A percentile compares a stretch with the other conserved stretches of the same genome.
phyloP scores from a whole-genome alignment of 225 moss, liverwort and hornwort species.

The Rhytidiadelphus loreus region DNA sequence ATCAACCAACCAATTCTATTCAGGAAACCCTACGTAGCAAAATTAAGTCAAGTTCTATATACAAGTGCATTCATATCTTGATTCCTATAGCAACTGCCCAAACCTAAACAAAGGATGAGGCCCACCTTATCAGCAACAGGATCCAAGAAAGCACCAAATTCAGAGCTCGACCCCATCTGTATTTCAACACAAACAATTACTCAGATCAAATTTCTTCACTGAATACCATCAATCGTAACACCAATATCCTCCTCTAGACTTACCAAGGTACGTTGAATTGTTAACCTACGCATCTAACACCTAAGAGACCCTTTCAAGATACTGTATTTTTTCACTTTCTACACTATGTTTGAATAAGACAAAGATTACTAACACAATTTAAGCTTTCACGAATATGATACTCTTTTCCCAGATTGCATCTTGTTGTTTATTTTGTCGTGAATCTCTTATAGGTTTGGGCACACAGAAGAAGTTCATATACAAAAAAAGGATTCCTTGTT shows the following conservation, averaged over 20 bases:
- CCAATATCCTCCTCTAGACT: not conserved
- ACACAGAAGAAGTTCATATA: not conserved
- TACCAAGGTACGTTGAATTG: not conserved
- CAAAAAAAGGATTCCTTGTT: not conserved
- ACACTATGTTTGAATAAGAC: not conserved
- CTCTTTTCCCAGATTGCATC: not conserved
- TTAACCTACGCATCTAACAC: not conserved
- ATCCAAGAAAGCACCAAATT: conserved; percentile 97
- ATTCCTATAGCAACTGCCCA: not conserved
- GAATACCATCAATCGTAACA: not conserved
- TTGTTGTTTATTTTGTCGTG: not conserved
- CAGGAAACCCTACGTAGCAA: not conserved
- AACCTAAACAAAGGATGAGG: not conserved
- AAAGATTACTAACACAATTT: not conserved
- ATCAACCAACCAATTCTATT: not conserved
- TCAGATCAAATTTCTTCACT: not conserved
- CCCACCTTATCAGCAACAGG: conserved; percentile 94
- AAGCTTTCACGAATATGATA: not conserved
- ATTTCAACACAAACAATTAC: not conserved
- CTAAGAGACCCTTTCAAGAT: not conserved
- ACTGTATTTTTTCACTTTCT: not conserved
- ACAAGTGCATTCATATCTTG: not conserved
- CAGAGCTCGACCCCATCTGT: conserved; percentile 88
- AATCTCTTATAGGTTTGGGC: not conserved
- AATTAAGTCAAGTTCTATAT: not conserved